Evolutionary conservation across 192 early-diverging fungal species (phyloP), one percentile per base, ranked within the genome.

Genomic region (Chytriomyces confervae): DNA sequence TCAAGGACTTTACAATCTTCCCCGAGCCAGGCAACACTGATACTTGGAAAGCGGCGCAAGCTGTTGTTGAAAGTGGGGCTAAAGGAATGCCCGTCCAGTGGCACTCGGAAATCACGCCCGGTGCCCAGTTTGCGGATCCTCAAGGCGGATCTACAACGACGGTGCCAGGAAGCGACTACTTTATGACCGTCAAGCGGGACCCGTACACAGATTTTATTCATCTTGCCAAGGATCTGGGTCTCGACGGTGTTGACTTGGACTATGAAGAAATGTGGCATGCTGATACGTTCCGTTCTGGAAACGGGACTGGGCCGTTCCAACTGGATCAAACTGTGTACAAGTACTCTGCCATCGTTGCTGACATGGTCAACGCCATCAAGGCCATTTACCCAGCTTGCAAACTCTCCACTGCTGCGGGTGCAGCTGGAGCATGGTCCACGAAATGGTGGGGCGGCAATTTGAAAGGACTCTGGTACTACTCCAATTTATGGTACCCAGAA

Each of bases 401-500:
- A 61, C 61, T 74, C 44, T 74, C 72, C 24, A 74, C 67, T 27
- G 67, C 67, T 5, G 67, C 67, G 11, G 67, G 67, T 48, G 67
- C 67, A 5, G 67, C 67, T 3, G 67, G 67, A 49, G 67, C 43
- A 16, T 11, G n/a, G 16, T 45, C 46, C 47, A 27, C 16, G 11
- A 61, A 74, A 20, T 74, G 72, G 72, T 74, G 72, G 72, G 72
- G 72, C 44, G 72, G 72, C n/a, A 74, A 74, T 61, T 61, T 74
- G 60, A 74, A 74, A 45, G 62, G 62, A 6, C 44, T 64, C 16
- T 74, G 72, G 72, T 48, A 63, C 72, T 63, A 45, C 61, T 61
- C 72, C 44, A 63, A 74, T 29, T 61, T 63, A 8, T 64, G 62
- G 72, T 74, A 43, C 61, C 72, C 72, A 9, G 72, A 74, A 18